Evolutionary conservation across 345 rosid species (phyloP).

Genomic region (Clarkia xantiana): DNA sequence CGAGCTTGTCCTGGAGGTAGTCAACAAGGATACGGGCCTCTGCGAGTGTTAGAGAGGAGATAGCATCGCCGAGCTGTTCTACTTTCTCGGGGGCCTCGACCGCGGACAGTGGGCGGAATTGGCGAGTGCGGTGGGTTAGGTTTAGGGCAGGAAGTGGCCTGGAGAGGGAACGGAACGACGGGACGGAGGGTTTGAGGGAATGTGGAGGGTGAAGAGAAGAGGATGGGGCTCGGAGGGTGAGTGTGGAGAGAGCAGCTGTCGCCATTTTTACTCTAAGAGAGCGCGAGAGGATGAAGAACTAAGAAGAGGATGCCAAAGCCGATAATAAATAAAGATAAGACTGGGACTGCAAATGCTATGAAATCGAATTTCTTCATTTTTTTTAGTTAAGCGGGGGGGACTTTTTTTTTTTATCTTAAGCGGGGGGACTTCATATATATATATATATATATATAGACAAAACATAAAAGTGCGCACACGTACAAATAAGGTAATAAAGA

Average conservation of each 20-base stretch:
- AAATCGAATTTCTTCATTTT: too few relatives aligned
- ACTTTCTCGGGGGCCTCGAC: constrained; percentile 62
- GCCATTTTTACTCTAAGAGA: constrained; percentile 5
- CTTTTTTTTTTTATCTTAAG: too few relatives aligned
- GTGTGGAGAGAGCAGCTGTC: constrained; percentile 15
- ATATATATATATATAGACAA: too few relatives aligned
- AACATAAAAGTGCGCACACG: too few relatives aligned
- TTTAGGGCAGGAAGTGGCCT: constrained; percentile 8
- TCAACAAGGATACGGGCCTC: constrained; percentile 69
- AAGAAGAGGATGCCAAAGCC: neutral
- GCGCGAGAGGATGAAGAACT: neutral
- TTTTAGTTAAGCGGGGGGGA: too few relatives aligned
- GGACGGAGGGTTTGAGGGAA: constrained; percentile 13
- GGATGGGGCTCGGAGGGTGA: constrained; percentile 21
- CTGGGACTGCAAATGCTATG: too few relatives aligned
- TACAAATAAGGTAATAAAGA: too few relatives aligned
- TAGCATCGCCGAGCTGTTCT: constrained; percentile 48
- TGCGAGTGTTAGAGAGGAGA: constrained; percentile 63
- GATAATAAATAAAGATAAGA: too few relatives aligned
- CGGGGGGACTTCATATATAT: too few relatives aligned
- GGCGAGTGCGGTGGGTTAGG: constrained; percentile 19
- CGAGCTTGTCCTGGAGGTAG: constrained; percentile 72
- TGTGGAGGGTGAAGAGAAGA: constrained; percentile 10
- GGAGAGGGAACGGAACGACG: constrained; percentile 27
- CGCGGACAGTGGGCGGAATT: constrained; percentile 48